Evolutionary conservation across 1,284 basidiomycete species (phyloP), one percentile per base, ranked within the genome.

Genomic region (Gymnopus androsaceus): DNA sequence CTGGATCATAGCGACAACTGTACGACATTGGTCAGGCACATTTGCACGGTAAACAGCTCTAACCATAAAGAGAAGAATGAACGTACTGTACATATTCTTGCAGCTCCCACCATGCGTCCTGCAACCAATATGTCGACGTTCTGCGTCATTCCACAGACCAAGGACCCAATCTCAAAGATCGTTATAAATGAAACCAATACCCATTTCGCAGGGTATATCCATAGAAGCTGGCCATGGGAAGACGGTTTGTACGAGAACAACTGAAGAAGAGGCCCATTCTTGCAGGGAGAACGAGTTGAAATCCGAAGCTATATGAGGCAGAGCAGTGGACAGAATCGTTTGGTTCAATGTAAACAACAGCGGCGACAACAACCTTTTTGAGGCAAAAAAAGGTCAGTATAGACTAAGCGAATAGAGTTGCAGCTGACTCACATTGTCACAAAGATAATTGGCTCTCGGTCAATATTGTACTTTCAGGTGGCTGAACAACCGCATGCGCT

Each of bases 71-170:
- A 28, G 51, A 15, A 34, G 72, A 66, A 12, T 75, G 72, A 55
- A 72, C 72, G 42, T 8, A 28, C 49, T 27, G 19, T 27, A 33
- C 38, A 58, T 6, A 52, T 40, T 17, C 55, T 50, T 46, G 49
- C 55, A 2, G 51, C 49, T 6, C 73, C 74, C 2, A 81, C 66
- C 0, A 77, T 78, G 36, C 81, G 69, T 0, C 76, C 78, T 37
- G 78, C 71, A 59, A 83, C 82, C 38, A 82, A 63, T 36, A 73
- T 56, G 31, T 67, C 61, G 21, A 70, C 65, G 45, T 60, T 64
- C 8, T 63, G 72, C 0, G 80, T 68, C 14, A 78, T 72, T 14
- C 71, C 81, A 57, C 79, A 82, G 23, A 83, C 63, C 27, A 80
- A 67, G 7, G 71, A 74, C 12, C 80, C 80, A 34, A 72, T 37